Percentiles rank a stretch among this genome's conserved stretches.
Conservation (phyloP, 1,139 yeast species). For the Geotrichum reessii region DNA sequence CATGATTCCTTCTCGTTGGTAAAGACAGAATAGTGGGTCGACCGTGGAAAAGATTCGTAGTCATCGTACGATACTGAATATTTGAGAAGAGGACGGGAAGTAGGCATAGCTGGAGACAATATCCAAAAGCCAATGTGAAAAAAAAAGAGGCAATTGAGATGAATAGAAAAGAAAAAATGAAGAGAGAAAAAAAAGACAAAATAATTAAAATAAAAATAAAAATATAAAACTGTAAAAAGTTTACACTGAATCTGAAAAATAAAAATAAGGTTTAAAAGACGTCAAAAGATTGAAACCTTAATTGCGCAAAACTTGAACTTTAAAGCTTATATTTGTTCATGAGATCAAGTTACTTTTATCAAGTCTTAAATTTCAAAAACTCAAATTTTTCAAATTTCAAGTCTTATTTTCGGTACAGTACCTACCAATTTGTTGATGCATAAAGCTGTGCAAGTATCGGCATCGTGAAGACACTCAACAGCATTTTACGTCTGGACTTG, state of each 20-base stretch:
- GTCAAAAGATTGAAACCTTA: not conserved
- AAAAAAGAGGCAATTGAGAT: too few species aligned
- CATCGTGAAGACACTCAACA: not conserved
- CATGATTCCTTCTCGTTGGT: constrained; percentile 17
- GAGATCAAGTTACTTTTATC: too few species aligned
- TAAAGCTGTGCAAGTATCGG: not conserved
- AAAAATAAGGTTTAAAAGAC: too few species aligned
- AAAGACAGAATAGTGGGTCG: constrained; percentile 5
- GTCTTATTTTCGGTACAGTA: not conserved
- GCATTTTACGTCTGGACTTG: not conserved
- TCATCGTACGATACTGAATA: constrained; percentile 10
- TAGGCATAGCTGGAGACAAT: too few species aligned
- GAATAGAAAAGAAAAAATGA: too few species aligned
- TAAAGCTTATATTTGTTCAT: not conserved
- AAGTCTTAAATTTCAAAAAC: too few species aligned
- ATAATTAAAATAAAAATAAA: too few species aligned
- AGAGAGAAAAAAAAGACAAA: too few species aligned
- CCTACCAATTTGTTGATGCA: not conserved
- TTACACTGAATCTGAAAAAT: not conserved
- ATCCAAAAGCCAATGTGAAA: too few species aligned
- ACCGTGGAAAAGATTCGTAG: constrained; percentile 16
- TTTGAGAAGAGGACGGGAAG: constrained; percentile 2
- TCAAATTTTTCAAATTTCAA: too few species aligned
- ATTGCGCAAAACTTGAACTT: not conserved
- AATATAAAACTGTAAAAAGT: not conserved